Evolutionary conservation across 192 early-diverging fungal genomes (phyloP).

Genomic region (Coemansia sp.): DNA sequence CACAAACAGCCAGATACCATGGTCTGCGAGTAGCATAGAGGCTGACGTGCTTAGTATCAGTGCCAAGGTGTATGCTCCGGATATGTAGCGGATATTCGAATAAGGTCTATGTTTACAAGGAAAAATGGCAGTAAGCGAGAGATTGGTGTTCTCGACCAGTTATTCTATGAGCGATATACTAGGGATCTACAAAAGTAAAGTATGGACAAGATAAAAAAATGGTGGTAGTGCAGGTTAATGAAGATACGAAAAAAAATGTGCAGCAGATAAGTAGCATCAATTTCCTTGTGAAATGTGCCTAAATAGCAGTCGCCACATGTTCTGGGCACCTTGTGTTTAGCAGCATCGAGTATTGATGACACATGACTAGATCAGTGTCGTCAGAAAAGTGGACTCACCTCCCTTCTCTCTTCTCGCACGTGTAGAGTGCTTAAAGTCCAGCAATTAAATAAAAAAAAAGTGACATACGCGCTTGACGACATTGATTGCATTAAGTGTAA

Average conservation of each 20-base stretch:
- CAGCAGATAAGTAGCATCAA: not conserved
- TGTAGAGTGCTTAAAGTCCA: slow-evolving; percentile 8
- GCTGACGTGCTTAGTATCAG: not conserved
- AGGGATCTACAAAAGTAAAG: not conserved
- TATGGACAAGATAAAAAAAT: not conserved
- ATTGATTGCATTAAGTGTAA: slow-evolving; percentile 4
- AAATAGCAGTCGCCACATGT: not conserved
- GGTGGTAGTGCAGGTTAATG: not conserved
- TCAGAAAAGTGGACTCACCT: not conserved
- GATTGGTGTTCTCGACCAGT: not conserved
- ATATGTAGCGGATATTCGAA: not conserved
- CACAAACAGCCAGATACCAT: not conserved
- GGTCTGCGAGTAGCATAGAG: not conserved
- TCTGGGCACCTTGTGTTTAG: not conserved
- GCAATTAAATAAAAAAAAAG: not conserved
- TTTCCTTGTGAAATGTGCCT: not conserved
- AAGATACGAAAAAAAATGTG: not conserved
- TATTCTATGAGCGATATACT: not conserved
- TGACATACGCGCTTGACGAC: not conserved
- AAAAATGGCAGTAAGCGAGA: not conserved
- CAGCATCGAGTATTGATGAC: not conserved
- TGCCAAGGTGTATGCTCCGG: not conserved
- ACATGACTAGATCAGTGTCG: not conserved
- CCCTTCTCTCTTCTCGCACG: not conserved
- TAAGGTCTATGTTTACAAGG: not conserved